Base-by-base conservation (phyloP, 345 rosid species). In the Bruguiera sexangula region DNA sequence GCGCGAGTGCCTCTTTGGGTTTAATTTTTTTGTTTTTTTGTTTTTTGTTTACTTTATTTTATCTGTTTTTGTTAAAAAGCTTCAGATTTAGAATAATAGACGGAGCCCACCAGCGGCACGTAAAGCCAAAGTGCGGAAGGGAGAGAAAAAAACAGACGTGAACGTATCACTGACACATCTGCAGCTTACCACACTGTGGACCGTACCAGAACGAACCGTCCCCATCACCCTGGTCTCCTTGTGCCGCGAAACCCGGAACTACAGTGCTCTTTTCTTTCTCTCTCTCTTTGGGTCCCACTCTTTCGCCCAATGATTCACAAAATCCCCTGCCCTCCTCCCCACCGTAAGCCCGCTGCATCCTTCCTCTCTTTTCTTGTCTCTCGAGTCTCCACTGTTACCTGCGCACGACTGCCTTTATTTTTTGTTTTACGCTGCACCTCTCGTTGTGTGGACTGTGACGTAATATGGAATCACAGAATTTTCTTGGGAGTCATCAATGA, bases 171-270 rank as follows among this genome's bases (percentile, higher is more conserved):
- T 77, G 81, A 81, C 74, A 77, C 2, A 24, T 7, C 51, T 57
- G 73, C 8, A 3, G 50, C 50, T 3, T n/a, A 2, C 43, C 30
- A 27, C 18, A 19, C 21, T 1, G 56, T 67, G 65, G 6, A 48
- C 27, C 9, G 69, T 13, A 15, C 32, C 71, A 70, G 72, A 69
- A 53, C 53, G 84, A 74, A 79, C 63, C 20, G 84, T 81, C 84
- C 5, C 73, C 18, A 56, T 80, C 83, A 53, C 18, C 36, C 30
- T 66, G 71, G 73, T 78, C 75, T 67, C 76, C 79, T 73, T 68
- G 73, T 75, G 77, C 87, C 85, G 84, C 65, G 69, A 84, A 84
- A 82, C 79, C 75, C 85, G 87, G 82, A 82, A 82, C 77, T 79
- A 76, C 85, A 70, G 83, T 69, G 82, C 24, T 63, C 80, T 43